Conservation (phyloP, 768 basidiomycete species). For the Dacryopinax primogenitus region DNA sequence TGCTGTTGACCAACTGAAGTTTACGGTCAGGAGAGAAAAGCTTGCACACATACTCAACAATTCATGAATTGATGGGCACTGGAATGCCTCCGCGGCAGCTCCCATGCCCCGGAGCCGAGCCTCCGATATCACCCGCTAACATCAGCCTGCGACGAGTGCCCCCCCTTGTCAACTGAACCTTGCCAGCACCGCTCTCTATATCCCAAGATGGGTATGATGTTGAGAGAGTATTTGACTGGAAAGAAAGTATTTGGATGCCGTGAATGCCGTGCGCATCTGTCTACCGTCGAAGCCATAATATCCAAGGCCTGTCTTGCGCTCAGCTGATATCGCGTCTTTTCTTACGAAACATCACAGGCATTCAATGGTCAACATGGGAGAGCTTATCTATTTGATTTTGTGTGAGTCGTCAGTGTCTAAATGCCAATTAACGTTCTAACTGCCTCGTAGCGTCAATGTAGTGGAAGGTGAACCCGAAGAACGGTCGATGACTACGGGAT, state of each 20-base stretch:
- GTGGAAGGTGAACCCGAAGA: slow-evolving; percentile 80
- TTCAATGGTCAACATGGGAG: slow-evolving; percentile 96
- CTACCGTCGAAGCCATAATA: slow-evolving; percentile 84
- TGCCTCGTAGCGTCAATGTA: slow-evolving; percentile 64
- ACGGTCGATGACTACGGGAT: slow-evolving; percentile 91
- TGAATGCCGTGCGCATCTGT: slow-evolving; percentile 76
- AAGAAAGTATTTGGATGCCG: slow-evolving; percentile 81
- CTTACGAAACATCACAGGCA: slow-evolving; percentile 40
- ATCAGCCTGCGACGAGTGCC: no score
- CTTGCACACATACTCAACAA: no score
- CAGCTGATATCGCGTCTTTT: background rate
- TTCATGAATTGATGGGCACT: no score
- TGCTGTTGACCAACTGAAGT: background rate
- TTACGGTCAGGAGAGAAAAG: no score
- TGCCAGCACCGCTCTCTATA: background rate
- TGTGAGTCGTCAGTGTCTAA: slow-evolving; percentile 44
- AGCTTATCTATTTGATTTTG: slow-evolving; percentile 85
- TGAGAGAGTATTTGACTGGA: slow-evolving; percentile 72
- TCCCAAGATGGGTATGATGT: slow-evolving; percentile 71
- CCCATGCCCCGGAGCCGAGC: no score
- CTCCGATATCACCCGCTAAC: no score
- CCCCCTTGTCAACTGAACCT: background rate
- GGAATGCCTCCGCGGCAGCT: no score
- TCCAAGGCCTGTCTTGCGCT: slow-evolving; percentile 50
- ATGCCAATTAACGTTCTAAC: slow-evolving; percentile 15